Percentiles rank a stretch among this genome's conserved stretches.
These are phyloP conservation scores for Mariannaea sp. DNA, from an alignment of 2,329 filamentous ascomycete genomes.

Conservation along the genomic window DNA sequence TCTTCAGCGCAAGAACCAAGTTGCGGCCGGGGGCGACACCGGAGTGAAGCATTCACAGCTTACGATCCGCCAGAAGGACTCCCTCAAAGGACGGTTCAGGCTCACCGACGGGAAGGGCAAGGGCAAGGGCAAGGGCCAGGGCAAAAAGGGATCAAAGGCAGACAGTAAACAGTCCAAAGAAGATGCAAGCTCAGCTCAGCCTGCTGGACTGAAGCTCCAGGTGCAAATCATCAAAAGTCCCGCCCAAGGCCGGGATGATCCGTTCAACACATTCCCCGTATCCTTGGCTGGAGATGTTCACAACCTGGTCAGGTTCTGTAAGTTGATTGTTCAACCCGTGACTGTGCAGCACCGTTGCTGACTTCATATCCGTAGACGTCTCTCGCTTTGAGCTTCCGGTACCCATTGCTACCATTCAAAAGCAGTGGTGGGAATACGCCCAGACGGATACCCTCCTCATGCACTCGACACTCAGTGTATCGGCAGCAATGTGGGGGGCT, in stretches of 20 bases:
- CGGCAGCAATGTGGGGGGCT: slow-evolving; percentile 18
- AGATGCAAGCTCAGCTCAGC: not conserved
- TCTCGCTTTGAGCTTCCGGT: slow-evolving; percentile 22
- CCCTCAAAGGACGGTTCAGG: slow-evolving; percentile 23
- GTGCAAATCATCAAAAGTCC: slow-evolving; percentile 7
- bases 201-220: not conserved
- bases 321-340: not conserved
- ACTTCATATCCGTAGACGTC: slow-evolving; percentile 9
- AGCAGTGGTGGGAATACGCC: slow-evolving; percentile 25
- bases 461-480: slow-evolving; percentile 23
- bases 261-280: slow-evolving; percentile 20
- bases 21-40: not conserved
- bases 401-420: slow-evolving; percentile 20
- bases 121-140: not conserved
- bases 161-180: not conserved
- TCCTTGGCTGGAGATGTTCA: slow-evolving; percentile 14
- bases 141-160: not conserved
- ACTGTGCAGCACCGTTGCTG: not conserved
- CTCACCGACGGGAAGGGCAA: not conserved
- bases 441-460: slow-evolving; percentile 23
- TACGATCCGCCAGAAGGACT: slow-evolving; percentile 19
- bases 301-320: slow-evolving; percentile 26
- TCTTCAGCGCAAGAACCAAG: slow-evolving; percentile 20
- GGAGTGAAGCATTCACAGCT: slow-evolving; percentile 15
- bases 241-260: slow-evolving; percentile 18